Evolutionary conservation across 805 yeast species (phyloP), one percentile per base, ranked within the genome.

Genomic region (Zygotorulaspora florentina): DNA sequence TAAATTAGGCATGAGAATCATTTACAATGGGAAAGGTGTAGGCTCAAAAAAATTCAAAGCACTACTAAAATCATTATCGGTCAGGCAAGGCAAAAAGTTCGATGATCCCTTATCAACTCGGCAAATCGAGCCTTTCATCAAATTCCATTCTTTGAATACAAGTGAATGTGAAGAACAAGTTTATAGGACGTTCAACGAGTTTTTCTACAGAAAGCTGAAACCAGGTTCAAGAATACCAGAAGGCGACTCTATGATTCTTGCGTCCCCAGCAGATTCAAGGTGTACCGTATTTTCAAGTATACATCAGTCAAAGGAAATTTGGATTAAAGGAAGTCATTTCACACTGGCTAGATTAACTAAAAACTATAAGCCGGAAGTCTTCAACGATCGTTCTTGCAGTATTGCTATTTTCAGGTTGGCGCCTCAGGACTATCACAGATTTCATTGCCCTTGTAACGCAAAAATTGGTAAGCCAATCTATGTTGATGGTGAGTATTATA

Each of bases 361-460:
- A 15, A 64, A 66, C 3, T 69, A 70, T 26, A 63, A 66, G 31
- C 70, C 76, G 31, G 54, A 57, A 10, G 50, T 53, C 9, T 77
- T 76, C 51, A 75, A 74, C 30, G 64, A 68, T 28, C 55, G 64
- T 8, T 64, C 70, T 12, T 85, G 88, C 35, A 70, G 89, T 3
- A 65, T 90, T 35, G 90, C 85, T 0, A 78, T 91, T 1, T 91
- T 91, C 64, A 69, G 99, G 46, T 69, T 91, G 35, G 98, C 99
- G 0, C 99, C 99, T 1, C 99, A 91, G 62, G 99, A 91, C 63
- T 91, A 91, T 60, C 99, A 91, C 61, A 71, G 99, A 37, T 90
- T 91, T 65, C 99, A 91, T 63, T 75, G 80, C 12, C 96, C 97
- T 0, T 90, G 93, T 2, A 77, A 75, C 47, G 98, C 97, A 2